Evolutionary conservation across 2,329 filamentous ascomycete species (phyloP).

Genomic region (Cladosporium colombiae): DNA sequence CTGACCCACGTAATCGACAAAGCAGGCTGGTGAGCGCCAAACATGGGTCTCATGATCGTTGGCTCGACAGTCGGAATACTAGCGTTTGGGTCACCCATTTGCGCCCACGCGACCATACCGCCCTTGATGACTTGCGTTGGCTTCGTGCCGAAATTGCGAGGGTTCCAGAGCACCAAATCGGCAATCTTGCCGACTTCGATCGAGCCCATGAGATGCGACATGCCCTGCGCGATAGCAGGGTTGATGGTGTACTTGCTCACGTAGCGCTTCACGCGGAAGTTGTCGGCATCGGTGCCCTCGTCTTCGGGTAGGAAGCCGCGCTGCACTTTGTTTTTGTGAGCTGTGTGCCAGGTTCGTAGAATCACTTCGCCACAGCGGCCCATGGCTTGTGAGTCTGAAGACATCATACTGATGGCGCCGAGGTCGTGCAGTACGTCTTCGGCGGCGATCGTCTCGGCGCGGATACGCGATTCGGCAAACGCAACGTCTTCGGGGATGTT

Average conservation of each 20-base stretch:
- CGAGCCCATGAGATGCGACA: constrained; percentile 82
- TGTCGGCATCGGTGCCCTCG: constrained; percentile 76
- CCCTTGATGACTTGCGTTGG: constrained; percentile 81
- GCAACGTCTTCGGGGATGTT: constrained; percentile 95
- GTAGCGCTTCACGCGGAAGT: constrained; percentile 89
- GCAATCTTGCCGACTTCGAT: constrained; percentile 88
- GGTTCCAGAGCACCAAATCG: constrained; percentile 85
- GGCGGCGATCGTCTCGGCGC: constrained; percentile 92
- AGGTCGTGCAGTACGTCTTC: constrained; percentile 95
- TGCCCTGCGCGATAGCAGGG: constrained; percentile 86
- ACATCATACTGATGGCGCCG: constrained; percentile 97
- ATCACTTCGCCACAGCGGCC: constrained; percentile 93
- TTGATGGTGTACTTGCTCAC: constrained; percentile 97
- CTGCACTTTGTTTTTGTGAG: constrained; percentile 93
- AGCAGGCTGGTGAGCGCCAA: constrained; percentile 63
- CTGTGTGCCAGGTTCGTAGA: constrained; percentile 92
- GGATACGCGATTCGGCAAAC: constrained; percentile 91
- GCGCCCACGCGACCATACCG: constrained; percentile 77
- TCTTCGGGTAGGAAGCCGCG: constrained; percentile 77
- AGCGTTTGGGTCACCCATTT: constrained; percentile 67
- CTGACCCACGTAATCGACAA: constrained; percentile 82
- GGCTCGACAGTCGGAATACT: constrained; percentile 86
- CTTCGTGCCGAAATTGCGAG: constrained; percentile 83
- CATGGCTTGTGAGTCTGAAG: constrained; percentile 93
- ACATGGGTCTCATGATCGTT: constrained; percentile 82